Conservation (phyloP, 1,139 yeast species). For the Scheffersomyces segobiensis region DNA sequence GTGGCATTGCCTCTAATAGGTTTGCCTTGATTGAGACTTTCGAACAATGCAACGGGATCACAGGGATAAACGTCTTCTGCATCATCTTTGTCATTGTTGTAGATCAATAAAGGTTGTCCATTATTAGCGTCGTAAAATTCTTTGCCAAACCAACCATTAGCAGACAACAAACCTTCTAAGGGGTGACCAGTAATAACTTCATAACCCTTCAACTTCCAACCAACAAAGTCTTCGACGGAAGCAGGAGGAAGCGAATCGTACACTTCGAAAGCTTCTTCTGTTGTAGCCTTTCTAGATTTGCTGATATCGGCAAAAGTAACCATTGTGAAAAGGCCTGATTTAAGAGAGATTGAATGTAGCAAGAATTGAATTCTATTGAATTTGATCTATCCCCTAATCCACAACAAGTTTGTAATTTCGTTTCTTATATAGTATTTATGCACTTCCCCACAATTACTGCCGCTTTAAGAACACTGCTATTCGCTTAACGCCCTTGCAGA, state of each 20-base stretch:
- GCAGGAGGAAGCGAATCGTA: neutral
- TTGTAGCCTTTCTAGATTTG: neutral
- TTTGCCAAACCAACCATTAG: conserved; percentile 1
- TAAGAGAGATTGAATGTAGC: neutral
- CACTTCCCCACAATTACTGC: neutral
- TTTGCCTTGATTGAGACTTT: neutral
- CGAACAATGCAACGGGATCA: neutral
- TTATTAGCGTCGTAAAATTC: neutral
- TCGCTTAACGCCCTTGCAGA: neutral
- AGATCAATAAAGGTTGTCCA: neutral
- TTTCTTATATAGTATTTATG: neutral
- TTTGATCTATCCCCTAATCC: neutral
- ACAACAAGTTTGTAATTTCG: neutral
- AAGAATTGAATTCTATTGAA: too few species aligned
- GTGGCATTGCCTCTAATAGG: neutral
- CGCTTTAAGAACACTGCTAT: neutral
- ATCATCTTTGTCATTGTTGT: neutral
- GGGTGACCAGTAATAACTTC: neutral
- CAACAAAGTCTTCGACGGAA: neutral
- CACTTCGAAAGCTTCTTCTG: neutral
- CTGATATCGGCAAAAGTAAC: neutral
- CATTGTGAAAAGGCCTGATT: neutral
- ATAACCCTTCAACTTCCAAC: neutral
- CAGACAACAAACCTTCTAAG: neutral
- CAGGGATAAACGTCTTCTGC: neutral